Percentiles rank a stretch among this genome's conserved stretches.
phyloP scores from a whole-genome alignment of 192 early-diverging fungal genomes.

The Mortierella alpina region DNA sequence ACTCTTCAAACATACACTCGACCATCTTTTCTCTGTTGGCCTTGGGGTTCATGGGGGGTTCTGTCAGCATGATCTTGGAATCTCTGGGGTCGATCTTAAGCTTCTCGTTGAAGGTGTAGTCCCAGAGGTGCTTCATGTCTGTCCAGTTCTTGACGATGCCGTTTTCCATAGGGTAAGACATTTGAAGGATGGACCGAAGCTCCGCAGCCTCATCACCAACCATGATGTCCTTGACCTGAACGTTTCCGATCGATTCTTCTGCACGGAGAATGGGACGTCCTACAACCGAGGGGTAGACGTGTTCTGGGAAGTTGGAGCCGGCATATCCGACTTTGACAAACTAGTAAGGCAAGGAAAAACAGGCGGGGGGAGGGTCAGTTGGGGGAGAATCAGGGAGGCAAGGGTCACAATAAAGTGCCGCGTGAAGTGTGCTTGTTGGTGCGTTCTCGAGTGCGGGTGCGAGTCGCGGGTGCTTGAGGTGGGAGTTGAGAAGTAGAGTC shows the following conservation, averaged over 20 bases:
- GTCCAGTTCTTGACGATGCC: constrained; percentile 98
- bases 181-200: constrained; percentile 87
- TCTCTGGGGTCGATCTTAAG: constrained; percentile 89
- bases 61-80: constrained; percentile 95
- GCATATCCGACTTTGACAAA: constrained; percentile 98
- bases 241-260: constrained; percentile 85
- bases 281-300: constrained; percentile 98
- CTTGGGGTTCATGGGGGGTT: constrained; percentile 96
- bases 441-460: too few species aligned
- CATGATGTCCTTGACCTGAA: constrained; percentile 94
- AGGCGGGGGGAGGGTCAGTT: neutral
- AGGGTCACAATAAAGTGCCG: neutral
- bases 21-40: constrained; percentile 93
- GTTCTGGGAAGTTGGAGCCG: constrained; percentile 94
- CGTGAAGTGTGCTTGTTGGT: neutral
- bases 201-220: constrained; percentile 97
- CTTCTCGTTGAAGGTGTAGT: constrained; percentile 96
- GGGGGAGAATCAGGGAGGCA: neutral
- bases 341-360: constrained; percentile 49
- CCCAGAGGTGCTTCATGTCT: constrained; percentile 97
- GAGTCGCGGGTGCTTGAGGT: too few species aligned
- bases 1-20: constrained; percentile 96
- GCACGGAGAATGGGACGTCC: constrained; percentile 97
- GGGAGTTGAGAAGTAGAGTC: too few species aligned
- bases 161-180: constrained; percentile 99